Percentiles rank a stretch among this genome's conserved stretches.
Conservation (phyloP, 2,329 filamentous ascomycete species). For the Penicillium paneum region DNA sequence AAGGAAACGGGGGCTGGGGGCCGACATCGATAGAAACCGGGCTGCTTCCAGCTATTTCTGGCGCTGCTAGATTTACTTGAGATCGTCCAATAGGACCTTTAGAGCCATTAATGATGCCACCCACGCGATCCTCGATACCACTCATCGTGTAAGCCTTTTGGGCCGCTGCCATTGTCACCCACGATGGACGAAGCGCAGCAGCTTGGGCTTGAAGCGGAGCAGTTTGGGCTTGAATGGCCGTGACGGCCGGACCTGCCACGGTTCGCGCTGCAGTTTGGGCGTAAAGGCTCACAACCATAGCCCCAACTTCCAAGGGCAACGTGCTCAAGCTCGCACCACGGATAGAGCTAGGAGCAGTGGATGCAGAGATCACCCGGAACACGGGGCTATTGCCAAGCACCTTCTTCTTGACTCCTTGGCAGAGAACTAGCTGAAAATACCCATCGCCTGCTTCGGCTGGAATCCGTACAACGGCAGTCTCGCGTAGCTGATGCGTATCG, state of each 20-base stretch:
- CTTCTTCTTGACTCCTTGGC: constrained; percentile 54
- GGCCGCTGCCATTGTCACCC: constrained; percentile 31
- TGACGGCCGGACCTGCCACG: constrained; percentile 23
- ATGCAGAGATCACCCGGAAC: constrained; percentile 66
- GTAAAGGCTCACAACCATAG: constrained; percentile 44
- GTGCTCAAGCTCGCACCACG: constrained; percentile 64
- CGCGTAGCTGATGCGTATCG: constrained; percentile 54
- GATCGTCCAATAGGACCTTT: constrained; percentile 34
- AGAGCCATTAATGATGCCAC: constrained; percentile 35
- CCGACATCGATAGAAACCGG: constrained; percentile 26
- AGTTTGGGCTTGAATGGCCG: constrained; percentile 26
- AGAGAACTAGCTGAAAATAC: constrained; percentile 66
- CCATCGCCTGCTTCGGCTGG: constrained; percentile 63
- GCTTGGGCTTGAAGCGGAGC: constrained; percentile 27
- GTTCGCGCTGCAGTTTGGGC: constrained; percentile 36
- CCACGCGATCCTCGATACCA: constrained; percentile 26
- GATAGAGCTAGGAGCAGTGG: constrained; percentile 58
- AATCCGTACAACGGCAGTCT: constrained; percentile 64
- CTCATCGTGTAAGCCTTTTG: constrained; percentile 33
- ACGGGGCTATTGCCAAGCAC: constrained; percentile 64
- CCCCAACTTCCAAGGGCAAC: constrained; percentile 63
- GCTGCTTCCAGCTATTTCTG: background rate
- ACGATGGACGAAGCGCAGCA: constrained; percentile 29
- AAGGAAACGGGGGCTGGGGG: constrained; percentile 32
- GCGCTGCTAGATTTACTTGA: constrained; percentile 27